phyloP scores from a whole-genome alignment of 2,329 filamentous ascomycete species.

The Aspergillus sp. region DNA sequence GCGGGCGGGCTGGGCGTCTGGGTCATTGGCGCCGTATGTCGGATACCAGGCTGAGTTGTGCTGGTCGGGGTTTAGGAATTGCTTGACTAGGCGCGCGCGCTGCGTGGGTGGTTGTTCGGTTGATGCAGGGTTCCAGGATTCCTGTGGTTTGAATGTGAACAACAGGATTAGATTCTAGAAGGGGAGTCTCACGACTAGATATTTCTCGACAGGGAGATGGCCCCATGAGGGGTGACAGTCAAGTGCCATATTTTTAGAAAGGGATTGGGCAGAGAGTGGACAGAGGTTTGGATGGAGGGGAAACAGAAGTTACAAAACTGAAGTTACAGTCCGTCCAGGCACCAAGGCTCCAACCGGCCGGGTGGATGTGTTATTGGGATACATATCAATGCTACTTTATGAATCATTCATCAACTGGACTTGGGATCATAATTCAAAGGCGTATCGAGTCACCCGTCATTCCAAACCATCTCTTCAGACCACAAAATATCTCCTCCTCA shows the following conservation, averaged over 20 bases:
- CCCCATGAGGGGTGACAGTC: slow-evolving; percentile 5
- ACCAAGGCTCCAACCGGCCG: not conserved
- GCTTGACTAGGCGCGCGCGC: too few relatives aligned
- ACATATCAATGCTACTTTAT: too few relatives aligned
- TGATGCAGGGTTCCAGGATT: slow-evolving; percentile 4
- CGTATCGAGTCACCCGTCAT: too few relatives aligned
- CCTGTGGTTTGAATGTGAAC: not conserved
- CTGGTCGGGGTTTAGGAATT: too few relatives aligned
- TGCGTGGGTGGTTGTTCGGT: slow-evolving; percentile 3
- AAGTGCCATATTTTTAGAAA: not conserved
- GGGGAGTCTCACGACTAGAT: slow-evolving; percentile 4
- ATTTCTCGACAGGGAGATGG: slow-evolving; percentile 6
- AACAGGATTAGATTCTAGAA: slow-evolving; percentile 5
- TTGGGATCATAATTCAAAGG: too few relatives aligned
- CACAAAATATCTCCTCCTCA: too few relatives aligned
- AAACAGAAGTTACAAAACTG: not conserved
- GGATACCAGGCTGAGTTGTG: too few relatives aligned
- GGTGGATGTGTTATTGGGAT: too few relatives aligned
- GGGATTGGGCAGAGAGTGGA: not conserved
- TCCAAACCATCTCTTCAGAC: too few relatives aligned
- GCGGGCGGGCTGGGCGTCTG: too few relatives aligned
- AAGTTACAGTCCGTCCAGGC: not conserved
- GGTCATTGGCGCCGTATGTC: too few relatives aligned
- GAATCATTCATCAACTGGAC: too few relatives aligned
- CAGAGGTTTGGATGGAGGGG: not conserved